A percentile compares a stretch with the other conserved stretches of the same genome.
Evolutionary conservation across 2,329 filamentous ascomycete genomes (phyloP).

Genomic region (Cladosporium sp.): DNA sequence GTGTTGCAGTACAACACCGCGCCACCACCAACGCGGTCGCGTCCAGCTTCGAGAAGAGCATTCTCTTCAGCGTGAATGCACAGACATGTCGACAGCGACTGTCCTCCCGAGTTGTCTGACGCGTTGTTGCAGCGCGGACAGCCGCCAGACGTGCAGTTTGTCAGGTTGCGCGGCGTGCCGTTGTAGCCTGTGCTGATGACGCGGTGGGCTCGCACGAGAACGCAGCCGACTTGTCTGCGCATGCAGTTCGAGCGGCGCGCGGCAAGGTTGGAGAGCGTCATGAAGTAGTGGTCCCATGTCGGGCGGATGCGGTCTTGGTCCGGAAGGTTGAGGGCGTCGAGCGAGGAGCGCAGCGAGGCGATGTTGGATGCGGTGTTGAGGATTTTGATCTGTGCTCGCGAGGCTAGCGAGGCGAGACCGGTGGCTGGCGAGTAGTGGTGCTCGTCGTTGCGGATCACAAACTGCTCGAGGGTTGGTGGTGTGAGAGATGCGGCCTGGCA

Average conservation of each 20-base stretch:
- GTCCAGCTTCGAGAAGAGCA: slow-evolving; percentile 86
- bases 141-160: slow-evolving; percentile 90
- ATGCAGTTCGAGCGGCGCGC: slow-evolving; percentile 94
- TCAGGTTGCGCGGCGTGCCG: slow-evolving; percentile 85
- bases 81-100: slow-evolving; percentile 79
- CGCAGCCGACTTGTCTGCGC: slow-evolving; percentile 94
- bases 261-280: slow-evolving; percentile 90
- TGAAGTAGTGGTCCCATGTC: slow-evolving; percentile 96
- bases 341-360: slow-evolving; percentile 67
- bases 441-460: slow-evolving; percentile 65
- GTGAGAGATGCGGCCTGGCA: slow-evolving; percentile 47
- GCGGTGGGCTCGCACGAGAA: slow-evolving; percentile 79
- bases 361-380: slow-evolving; percentile 75
- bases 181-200: slow-evolving; percentile 98
- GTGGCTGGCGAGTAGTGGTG: slow-evolving; percentile 68
- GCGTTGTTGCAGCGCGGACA: slow-evolving; percentile 78
- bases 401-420: slow-evolving; percentile 74
- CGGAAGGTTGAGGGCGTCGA: slow-evolving; percentile 73
- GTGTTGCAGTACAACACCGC: slow-evolving; percentile 67
- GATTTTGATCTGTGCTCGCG: slow-evolving; percentile 78
- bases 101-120: slow-evolving; percentile 63
- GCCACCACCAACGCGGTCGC: slow-evolving; percentile 81
- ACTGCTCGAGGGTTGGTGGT: slow-evolving; percentile 57
- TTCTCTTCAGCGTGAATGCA: slow-evolving; percentile 99
- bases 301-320: slow-evolving; percentile 80